Conservation (phyloP, 2,329 filamentous ascomycete species). For the Fusarium duplospermum region DNA sequence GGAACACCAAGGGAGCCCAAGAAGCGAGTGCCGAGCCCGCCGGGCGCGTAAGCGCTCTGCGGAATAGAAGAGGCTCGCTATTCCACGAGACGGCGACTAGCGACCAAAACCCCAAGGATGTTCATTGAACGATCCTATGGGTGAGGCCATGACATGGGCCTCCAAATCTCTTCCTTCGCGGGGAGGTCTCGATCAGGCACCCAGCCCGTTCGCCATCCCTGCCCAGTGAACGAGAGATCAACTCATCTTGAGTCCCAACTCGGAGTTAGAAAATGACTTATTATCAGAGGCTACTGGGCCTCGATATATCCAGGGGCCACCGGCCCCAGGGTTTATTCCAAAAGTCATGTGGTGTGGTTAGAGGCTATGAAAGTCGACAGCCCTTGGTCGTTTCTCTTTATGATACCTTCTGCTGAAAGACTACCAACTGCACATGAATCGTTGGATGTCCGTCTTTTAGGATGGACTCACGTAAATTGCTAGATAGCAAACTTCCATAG, state of each 20-base stretch:
- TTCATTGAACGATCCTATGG: neutral
- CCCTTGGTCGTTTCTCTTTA: slow-evolving; percentile 29
- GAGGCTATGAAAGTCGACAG: too few relatives aligned
- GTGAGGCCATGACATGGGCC: too few relatives aligned
- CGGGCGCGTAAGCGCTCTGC: neutral
- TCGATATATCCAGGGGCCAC: neutral
- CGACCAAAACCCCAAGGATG: neutral
- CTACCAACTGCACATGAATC: slow-evolving; percentile 33
- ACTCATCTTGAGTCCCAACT: neutral
- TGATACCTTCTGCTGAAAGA: slow-evolving; percentile 36
- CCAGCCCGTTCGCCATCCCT: too few relatives aligned
- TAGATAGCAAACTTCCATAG: slow-evolving; percentile 14
- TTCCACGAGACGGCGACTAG: slow-evolving; percentile 13
- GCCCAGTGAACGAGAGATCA: neutral
- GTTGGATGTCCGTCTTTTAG: slow-evolving; percentile 37
- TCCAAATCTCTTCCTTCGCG: too few relatives aligned
- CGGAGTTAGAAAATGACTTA: slow-evolving; percentile 18
- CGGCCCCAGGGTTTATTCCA: neutral
- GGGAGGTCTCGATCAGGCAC: too few relatives aligned
- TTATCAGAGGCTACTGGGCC: slow-evolving; percentile 24
- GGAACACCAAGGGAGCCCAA: neutral
- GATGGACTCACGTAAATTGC: slow-evolving; percentile 27
- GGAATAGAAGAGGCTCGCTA: neutral
- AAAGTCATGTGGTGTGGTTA: slow-evolving; percentile 2
- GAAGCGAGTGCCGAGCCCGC: neutral